Evolutionary conservation across 1,139 yeast species (phyloP).

Genomic region (Pichia sp.): DNA sequence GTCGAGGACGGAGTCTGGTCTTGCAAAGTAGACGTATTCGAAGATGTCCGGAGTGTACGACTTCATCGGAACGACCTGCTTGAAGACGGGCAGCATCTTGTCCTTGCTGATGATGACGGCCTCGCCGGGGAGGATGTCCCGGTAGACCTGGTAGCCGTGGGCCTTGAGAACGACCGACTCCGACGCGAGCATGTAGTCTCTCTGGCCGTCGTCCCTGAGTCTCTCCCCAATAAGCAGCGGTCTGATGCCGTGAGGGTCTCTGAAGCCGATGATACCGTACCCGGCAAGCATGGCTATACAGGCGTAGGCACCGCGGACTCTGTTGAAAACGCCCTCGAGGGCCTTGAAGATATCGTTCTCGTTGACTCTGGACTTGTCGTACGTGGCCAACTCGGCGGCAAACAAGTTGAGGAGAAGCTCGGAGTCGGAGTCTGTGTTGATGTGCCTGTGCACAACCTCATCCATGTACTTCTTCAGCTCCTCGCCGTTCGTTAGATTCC

Average conservation of each 20-base stretch:
- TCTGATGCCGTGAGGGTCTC: slow-evolving; percentile 96
- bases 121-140: slow-evolving; percentile 91
- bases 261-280: slow-evolving; percentile 88
- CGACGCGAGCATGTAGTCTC: slow-evolving; percentile 91
- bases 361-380: slow-evolving; percentile 90
- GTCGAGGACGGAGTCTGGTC: slow-evolving; percentile 94
- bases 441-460: slow-evolving; percentile 92
- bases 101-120: slow-evolving; percentile 88
- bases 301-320: slow-evolving; percentile 93
- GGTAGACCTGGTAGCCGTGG: slow-evolving; percentile 76
- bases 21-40: slow-evolving; percentile 95
- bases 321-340: slow-evolving; percentile 70
- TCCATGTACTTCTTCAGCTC: slow-evolving; percentile 78
- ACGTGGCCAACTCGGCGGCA: slow-evolving; percentile 87
- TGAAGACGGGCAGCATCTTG: slow-evolving; percentile 66
- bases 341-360: slow-evolving; percentile 87
- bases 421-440: slow-evolving; percentile 94
- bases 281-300: slow-evolving; percentile 96
- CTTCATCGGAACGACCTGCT: slow-evolving; percentile 77
- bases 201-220: slow-evolving; percentile 58
- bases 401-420: slow-evolving; percentile 84
- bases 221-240: slow-evolving; percentile 88
- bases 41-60: slow-evolving; percentile 92
- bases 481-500: slow-evolving; percentile 84
- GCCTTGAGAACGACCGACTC: slow-evolving; percentile 94